Conservation (phyloP, 225 moss, liverwort and hornwort genomes). For the Physcomitrium patens region DNA sequence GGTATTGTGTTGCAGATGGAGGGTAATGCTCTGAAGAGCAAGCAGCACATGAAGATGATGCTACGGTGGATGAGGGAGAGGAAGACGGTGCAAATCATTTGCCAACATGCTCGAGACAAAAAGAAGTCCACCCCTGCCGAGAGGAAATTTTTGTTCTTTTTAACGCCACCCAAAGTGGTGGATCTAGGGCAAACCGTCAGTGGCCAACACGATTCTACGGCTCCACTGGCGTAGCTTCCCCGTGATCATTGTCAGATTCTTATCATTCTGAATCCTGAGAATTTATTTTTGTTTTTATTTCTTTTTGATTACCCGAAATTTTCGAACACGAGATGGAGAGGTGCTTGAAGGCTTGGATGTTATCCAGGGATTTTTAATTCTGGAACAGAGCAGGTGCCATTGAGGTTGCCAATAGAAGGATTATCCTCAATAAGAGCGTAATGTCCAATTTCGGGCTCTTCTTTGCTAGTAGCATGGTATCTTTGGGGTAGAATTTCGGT, state of each 20-base stretch:
- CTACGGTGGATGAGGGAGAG: conserved; percentile 68
- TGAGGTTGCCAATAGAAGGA: conserved; percentile 4
- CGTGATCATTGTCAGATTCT: neutral
- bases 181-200: conserved; percentile 26
- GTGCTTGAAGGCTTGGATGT: neutral
- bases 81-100: conserved; percentile 39
- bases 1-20: conserved; percentile 38
- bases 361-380: neutral
- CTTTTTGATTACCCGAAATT: neutral
- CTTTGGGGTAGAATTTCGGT: conserved; percentile 22
- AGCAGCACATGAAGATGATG: conserved; percentile 75
- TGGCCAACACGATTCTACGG: conserved; percentile 19
- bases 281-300: no score
- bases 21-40: conserved; percentile 53
- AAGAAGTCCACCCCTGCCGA: conserved; percentile 31
- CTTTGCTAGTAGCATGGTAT: conserved; percentile 8
- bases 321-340: neutral
- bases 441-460: neutral
- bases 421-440: neutral
- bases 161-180: conserved; percentile 34
- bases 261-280: neutral
- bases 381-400: conserved; percentile 14
- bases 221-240: conserved; percentile 31
- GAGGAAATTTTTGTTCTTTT: conserved; percentile 48
- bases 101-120: conserved; percentile 44